Evolutionary conservation across 208 protist genomes (phyloP).

Genomic region (Leishmania tropica): DNA sequence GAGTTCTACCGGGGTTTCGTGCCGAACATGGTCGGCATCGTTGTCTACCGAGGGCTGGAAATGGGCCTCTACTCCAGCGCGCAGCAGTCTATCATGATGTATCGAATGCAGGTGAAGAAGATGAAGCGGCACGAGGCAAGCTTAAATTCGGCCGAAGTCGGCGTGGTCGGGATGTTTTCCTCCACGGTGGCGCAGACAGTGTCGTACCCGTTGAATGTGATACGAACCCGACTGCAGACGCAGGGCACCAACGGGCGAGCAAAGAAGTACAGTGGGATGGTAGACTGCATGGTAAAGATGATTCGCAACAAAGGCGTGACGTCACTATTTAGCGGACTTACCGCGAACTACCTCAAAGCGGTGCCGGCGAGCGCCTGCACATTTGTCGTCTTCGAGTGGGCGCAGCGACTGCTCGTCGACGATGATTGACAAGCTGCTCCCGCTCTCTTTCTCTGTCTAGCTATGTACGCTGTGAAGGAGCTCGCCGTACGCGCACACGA

Average conservation of each 20-base stretch:
- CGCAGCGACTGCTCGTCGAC: conserved; percentile 60
- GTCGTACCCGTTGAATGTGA: conserved; percentile 91
- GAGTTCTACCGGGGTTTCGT: conserved; percentile 87
- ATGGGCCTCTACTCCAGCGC: conserved; percentile 89
- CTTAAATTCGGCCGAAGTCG: conserved; percentile 72
- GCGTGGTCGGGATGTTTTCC: conserved; percentile 72
- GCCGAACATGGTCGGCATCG: conserved; percentile 88
- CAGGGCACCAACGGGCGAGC: conserved; percentile 85
- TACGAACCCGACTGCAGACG: conserved; percentile 89
- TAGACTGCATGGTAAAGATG: conserved; percentile 89
- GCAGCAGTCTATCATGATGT: conserved; percentile 87
- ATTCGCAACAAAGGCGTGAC: conserved; percentile 71
- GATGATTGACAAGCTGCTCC: conserved; percentile 46
- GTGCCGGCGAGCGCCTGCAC: conserved; percentile 82
- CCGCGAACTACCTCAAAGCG: conserved; percentile 90
- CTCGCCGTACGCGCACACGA: not conserved
- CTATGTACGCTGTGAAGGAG: not conserved
- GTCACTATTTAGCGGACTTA: conserved; percentile 88
- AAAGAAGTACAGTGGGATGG: conserved; percentile 81
- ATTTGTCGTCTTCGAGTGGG: conserved; percentile 90
- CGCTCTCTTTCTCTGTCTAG: not conserved
- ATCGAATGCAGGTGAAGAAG: conserved; percentile 66
- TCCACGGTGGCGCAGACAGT: conserved; percentile 87
- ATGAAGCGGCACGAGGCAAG: conserved; percentile 69
- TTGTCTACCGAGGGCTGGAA: conserved; percentile 88